Percentiles rank a stretch among this genome's conserved stretches.
phyloP scores from a whole-genome alignment of 768 basidiomycete species.

The Hygrophoropsis aurantiaca region DNA sequence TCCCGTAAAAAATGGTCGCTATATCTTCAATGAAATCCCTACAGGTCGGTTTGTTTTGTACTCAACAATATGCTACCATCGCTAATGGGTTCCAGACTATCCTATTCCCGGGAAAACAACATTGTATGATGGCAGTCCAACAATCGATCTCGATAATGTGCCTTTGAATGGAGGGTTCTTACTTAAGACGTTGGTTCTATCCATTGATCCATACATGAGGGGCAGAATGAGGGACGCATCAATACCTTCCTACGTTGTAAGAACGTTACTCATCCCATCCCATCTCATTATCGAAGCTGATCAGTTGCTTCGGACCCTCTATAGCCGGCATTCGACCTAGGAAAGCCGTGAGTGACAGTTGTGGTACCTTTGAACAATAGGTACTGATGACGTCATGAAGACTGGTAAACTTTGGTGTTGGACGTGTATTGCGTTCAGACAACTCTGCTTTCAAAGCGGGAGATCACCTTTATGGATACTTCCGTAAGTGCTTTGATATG shows the following conservation, averaged over 20 bases:
- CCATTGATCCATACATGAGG: slow-evolving; percentile 46
- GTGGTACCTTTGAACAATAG: too few species aligned
- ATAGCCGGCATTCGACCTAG: too few species aligned
- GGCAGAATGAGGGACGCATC: slow-evolving; percentile 34
- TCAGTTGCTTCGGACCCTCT: too few species aligned
- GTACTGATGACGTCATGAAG: too few species aligned
- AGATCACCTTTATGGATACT: slow-evolving; percentile 38
- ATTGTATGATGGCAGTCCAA: slow-evolving; percentile 41
- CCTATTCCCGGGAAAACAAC: slow-evolving; percentile 43
- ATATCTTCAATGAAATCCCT: slow-evolving; percentile 39
- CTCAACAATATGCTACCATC: too few species aligned
- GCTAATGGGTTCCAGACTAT: slow-evolving; percentile 19
- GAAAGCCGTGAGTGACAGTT: too few species aligned
- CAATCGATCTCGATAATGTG: slow-evolving; percentile 49
- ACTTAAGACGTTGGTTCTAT: slow-evolving; percentile 48
- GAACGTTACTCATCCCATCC: neutral
- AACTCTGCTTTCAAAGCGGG: slow-evolving; percentile 31
- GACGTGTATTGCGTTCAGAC: slow-evolving; percentile 45
- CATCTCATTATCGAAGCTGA: too few species aligned
- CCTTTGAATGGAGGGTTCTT: slow-evolving; percentile 48
- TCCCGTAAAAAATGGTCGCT: slow-evolving; percentile 31
- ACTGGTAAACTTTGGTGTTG: too few species aligned
- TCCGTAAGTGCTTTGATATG: slow-evolving; percentile 16
- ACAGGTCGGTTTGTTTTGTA: too few species aligned
- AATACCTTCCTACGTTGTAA: slow-evolving; percentile 10